phyloP scores from a whole-genome alignment of 164 flowering plant species.

The Buxus sempervirens region DNA sequence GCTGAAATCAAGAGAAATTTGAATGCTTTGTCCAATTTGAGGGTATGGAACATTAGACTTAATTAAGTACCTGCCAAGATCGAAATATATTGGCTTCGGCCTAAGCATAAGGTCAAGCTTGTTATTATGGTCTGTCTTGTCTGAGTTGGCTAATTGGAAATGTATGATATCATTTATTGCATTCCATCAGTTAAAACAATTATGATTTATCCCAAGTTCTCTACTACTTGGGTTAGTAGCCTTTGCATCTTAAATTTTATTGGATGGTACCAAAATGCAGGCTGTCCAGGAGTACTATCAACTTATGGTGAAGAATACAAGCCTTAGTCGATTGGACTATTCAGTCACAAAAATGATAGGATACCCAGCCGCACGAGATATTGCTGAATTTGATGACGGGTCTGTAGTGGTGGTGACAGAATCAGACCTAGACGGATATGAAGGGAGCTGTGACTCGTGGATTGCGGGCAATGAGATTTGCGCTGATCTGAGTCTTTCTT shows the following conservation, averaged over 20 bases:
- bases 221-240: not conserved
- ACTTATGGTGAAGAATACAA: conserved; percentile 20
- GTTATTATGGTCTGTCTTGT: too few species aligned
- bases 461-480: conserved; percentile 42
- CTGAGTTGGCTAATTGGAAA: too few species aligned
- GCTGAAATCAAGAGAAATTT: too few species aligned
- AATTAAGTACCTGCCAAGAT: too few species aligned
- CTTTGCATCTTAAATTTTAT: not conserved
- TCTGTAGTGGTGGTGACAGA: conserved; percentile 71
- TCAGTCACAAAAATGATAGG: not conserved
- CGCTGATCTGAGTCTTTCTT: conserved; percentile 54
- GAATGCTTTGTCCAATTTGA: too few species aligned
- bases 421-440: conserved; percentile 78
- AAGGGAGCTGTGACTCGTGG: conserved; percentile 25
- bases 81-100: too few species aligned
- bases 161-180: too few species aligned
- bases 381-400: conserved; percentile 57
- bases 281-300: conserved; percentile 69
- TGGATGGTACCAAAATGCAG: conserved; percentile 28
- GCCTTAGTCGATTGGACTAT: not conserved
- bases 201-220: too few species aligned
- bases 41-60: too few species aligned
- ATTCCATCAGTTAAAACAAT: too few species aligned
- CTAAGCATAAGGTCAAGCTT: too few species aligned
- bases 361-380: conserved; percentile 12